Conservation (phyloP, 2,329 filamentous ascomycete species). For the Fusarium ramigenum region DNA sequence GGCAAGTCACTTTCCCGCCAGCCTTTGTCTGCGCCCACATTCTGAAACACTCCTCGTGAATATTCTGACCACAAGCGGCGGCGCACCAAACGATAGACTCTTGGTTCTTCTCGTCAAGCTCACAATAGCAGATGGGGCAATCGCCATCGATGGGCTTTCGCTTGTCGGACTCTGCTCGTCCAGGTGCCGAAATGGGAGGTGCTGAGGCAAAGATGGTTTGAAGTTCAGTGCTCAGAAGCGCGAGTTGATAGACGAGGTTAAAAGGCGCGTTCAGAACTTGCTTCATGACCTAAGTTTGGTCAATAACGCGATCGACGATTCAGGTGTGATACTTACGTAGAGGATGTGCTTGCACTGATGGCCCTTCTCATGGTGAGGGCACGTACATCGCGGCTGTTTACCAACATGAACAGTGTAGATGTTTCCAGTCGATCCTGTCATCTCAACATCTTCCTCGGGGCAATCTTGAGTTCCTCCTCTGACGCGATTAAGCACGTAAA, state of each 20-base stretch:
- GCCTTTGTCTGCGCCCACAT: conserved; percentile 62
- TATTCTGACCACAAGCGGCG: conserved; percentile 64
- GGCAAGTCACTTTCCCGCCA: conserved; percentile 60
- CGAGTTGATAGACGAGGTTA: conserved; percentile 69
- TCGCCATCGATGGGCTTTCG: conserved; percentile 63
- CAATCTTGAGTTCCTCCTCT: conserved; percentile 48
- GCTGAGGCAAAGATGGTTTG: conserved; percentile 64
- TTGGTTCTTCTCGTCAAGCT: conserved; percentile 49
- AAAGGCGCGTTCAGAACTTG: conserved; percentile 67
- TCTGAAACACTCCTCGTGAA: conserved; percentile 63
- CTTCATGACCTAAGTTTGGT: conserved; percentile 59
- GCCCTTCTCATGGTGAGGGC: conserved; percentile 62
- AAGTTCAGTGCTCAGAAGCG: conserved; percentile 68
- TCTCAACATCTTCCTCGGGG: conserved; percentile 63
- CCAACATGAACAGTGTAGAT: conserved; percentile 68
- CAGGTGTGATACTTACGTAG: conserved; percentile 54
- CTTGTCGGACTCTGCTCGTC: conserved; percentile 45
- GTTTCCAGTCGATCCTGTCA: conserved; percentile 73
- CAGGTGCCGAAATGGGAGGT: conserved; percentile 56
- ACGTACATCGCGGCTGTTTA: conserved; percentile 62
- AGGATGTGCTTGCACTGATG: conserved; percentile 73
- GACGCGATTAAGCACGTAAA: conserved; percentile 57
- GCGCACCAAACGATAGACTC: conserved; percentile 60
- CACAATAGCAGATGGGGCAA: conserved; percentile 67
- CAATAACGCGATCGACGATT: background rate